Conservation (phyloP, 1,139 yeast genomes). For the Hemisphaericaspora subhashii region DNA sequence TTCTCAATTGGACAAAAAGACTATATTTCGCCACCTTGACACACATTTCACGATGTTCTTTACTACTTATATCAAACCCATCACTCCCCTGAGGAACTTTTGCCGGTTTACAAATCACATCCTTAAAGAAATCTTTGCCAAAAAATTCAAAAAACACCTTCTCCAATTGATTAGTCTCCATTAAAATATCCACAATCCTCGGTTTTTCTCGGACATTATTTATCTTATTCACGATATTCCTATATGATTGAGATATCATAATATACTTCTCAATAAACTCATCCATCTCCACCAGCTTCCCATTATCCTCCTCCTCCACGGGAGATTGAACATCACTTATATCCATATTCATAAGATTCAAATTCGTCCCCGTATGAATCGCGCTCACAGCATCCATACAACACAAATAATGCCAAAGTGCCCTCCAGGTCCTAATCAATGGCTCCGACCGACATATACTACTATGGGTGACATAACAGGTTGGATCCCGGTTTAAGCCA, state of each 20-base stretch:
- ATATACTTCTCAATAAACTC: constrained; percentile 17
- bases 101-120: constrained; percentile 38
- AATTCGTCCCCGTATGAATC: constrained; percentile 35
- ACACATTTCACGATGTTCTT: constrained; percentile 22
- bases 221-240: constrained; percentile 31
- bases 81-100: constrained; percentile 15
- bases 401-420: constrained; percentile 37
- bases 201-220: constrained; percentile 34
- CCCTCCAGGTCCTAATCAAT: constrained; percentile 37
- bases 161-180: constrained; percentile 41
- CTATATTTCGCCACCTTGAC: constrained; percentile 39
- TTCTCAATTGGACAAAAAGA: constrained; percentile 38
- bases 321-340: constrained; percentile 38
- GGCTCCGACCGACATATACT: constrained; percentile 29
- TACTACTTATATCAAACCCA: constrained; percentile 18
- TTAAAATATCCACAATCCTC: constrained; percentile 36
- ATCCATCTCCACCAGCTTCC: constrained; percentile 21
- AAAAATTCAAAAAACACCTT: constrained; percentile 36
- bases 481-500: constrained; percentile 47
- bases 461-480: constrained; percentile 30
- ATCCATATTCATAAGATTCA: constrained; percentile 28
- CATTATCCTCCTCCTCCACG: constrained; percentile 13
- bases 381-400: constrained; percentile 33
- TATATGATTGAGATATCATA: constrained; percentile 28
- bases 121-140: constrained; percentile 47